Evolutionary conservation across 2,329 filamentous ascomycete species (phyloP), one percentile per base, ranked within the genome.

Genomic region (Colletotrichum paranaense): DNA sequence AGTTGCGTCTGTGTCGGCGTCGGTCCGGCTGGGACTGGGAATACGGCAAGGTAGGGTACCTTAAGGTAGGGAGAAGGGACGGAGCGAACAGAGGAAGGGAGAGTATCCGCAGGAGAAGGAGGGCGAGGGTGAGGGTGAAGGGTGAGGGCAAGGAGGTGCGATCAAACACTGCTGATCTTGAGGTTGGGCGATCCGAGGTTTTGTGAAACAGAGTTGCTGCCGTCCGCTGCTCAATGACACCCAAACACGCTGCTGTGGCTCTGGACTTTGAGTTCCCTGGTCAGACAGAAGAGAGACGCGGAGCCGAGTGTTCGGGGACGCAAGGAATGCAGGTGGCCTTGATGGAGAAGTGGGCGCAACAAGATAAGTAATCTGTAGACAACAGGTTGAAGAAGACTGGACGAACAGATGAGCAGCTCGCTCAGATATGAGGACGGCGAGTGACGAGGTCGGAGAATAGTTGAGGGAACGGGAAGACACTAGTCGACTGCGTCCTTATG

Each of bases 181-280:
- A 38, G 28, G n/a, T 6, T 22, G 24, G 66, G 16, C 49, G 67
- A 62, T 56, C 46, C 53, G 67, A 73, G 49, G 46, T 24, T 57
- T 42, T 56, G 62, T 73, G 71, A 73, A 71, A 73, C 71, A 60
- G 67, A 49, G 42, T 38, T 49, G 67, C 49, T 62, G 62, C 56
- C 32, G 69, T 57, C 60, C 46, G 71, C 60, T 62, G 62, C 26
- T 73, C 42, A 71, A 52, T 62, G 71, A 66, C 71, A 73, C 70
- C 67, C 70, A 70, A 73, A 73, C 66, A 69, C 26, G 35, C n/a
- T 73, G 70, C 60, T 62, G 70, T 73, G 67, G 12, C 55, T 22
- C 59, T 8, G 19, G 14, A 28, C 24, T 19, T 57, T 52, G 63
- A 57, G 22, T 35, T 63, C 42, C 19, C 57, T 9, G 32, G 62